Percentiles rank a stretch among this genome's conserved stretches.
These are phyloP conservation scores for Cerrena zonata DNA, from an alignment of 1,284 basidiomycete genomes.

Conservation along the genomic window DNA sequence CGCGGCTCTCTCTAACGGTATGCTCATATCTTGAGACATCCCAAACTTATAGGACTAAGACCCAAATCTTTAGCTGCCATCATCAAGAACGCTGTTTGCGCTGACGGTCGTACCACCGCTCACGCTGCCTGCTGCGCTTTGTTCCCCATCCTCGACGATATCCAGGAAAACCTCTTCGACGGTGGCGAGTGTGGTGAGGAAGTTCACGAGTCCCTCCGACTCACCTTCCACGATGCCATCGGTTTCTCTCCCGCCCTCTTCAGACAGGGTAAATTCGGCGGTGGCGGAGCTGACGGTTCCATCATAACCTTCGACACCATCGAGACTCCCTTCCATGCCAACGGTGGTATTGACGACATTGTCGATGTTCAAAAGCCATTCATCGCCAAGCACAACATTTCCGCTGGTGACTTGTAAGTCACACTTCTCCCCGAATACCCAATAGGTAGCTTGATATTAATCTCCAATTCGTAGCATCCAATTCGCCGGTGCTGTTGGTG, in stretches of 20 bases:
- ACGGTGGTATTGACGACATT: conserved; percentile 34
- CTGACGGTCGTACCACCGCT: conserved; percentile 2
- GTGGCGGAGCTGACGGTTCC: conserved; percentile 38
- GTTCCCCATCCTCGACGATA: conserved; percentile 8
- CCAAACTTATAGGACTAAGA: background rate
- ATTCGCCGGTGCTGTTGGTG: conserved; percentile 26
- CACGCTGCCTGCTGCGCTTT: conserved; percentile 14
- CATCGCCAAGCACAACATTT: conserved; percentile 23
- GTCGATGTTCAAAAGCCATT: conserved; percentile 29
- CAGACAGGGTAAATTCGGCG: conserved; percentile 19
- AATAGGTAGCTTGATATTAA: background rate
- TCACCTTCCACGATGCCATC: conserved; percentile 23
- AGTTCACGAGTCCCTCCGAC: conserved; percentile 15
- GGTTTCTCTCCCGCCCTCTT: conserved; percentile 21
- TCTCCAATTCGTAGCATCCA: conserved; percentile 19
- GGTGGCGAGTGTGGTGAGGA: conserved; percentile 16
- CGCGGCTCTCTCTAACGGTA: conserved; percentile 5
- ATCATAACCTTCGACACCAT: conserved; percentile 32
- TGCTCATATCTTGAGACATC: background rate
- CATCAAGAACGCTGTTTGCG: conserved; percentile 3
- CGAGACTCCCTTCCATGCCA: conserved; percentile 31
- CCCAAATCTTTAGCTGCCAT: background rate
- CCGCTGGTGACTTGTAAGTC: conserved; percentile 26
- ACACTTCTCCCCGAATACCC: background rate
- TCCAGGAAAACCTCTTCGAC: conserved; percentile 10